These are phyloP conservation scores for Trametes pubescens DNA, from an alignment of 1,284 basidiomycete species.

Conservation along the genomic window DNA sequence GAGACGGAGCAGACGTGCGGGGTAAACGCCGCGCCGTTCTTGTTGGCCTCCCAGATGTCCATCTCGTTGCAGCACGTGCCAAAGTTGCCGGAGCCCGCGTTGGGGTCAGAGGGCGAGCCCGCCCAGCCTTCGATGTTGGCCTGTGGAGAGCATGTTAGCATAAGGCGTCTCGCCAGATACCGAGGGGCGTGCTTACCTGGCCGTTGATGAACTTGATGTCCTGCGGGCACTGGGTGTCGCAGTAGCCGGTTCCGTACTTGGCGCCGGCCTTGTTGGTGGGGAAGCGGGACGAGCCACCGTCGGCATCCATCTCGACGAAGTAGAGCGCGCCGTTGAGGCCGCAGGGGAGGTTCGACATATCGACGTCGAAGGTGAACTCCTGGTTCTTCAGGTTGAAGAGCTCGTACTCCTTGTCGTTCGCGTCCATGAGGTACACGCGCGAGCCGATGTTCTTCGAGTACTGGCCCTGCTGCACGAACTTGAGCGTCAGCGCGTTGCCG, in stretches of 20 bases:
- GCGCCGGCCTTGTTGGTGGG: conserved; percentile 55
- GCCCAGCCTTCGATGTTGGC: conserved; percentile 55
- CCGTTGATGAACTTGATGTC: conserved; percentile 62
- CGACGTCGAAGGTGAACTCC: conserved; percentile 39
- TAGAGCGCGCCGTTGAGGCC: conserved; percentile 60
- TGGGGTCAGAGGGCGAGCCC: conserved; percentile 46
- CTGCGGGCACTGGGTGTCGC: conserved; percentile 53
- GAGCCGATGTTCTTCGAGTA: conserved; percentile 54
- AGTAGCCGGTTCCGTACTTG: conserved; percentile 60
- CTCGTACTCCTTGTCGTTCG: conserved; percentile 52
- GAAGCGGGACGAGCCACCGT: conserved; percentile 46
- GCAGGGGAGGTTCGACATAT: conserved; percentile 59
- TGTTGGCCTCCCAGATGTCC: conserved; percentile 65
- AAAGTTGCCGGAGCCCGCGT: conserved; percentile 52
- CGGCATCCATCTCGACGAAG: conserved; percentile 48
- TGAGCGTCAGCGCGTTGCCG: conserved; percentile 56
- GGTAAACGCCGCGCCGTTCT: conserved; percentile 52
- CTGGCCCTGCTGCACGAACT: conserved; percentile 51
- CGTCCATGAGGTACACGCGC: conserved; percentile 60
- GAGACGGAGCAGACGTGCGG: conserved; percentile 53
- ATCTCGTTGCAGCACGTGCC: conserved; percentile 62
- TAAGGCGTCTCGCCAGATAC: neutral
- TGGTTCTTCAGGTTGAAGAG: conserved; percentile 60
- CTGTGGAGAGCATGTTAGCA: conserved; percentile 35
- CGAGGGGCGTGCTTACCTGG: conserved; percentile 36